Base-by-base conservation (phyloP, 805 yeast species). In the Yamadazyma endophytica region DNA sequence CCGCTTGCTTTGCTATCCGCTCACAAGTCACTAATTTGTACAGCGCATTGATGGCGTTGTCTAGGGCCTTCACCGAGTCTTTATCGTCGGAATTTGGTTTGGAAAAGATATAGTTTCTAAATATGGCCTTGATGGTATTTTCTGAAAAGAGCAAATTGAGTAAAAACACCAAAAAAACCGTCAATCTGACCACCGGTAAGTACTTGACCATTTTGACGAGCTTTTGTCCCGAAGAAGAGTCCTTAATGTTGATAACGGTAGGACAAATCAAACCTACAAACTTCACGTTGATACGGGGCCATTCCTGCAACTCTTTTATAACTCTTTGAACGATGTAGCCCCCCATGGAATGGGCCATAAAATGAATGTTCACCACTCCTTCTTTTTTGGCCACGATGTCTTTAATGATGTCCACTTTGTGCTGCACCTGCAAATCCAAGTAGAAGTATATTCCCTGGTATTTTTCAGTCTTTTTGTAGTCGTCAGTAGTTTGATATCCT, bases 261-360 rank as follows among this genome's bases (percentile, higher is more conserved):
- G 94, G 94, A 32, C 84, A 80, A 13, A 82, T 59, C 31, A 82
- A 58, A 0, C 87, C 86, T 13, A 73, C 63, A 33, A 75, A 66
- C 31, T 50, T 54, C 19, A 75, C 54, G 11, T 29, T 21, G 15
- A 36, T 5, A 4, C 21, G 27, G 14, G 35, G 28, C 4, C 55
- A 39, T 17, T 58, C 42, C 13, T 46, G 39, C 18, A 62, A 29
- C 9, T 40, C 50, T 1, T 37, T 24, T 1, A 73, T 60, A 2
- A 76, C 61, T 26, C 82, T 52, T 50, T 82, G 88, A 3, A 64
- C 51, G 26, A 83, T 59, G 62, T 73, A 83, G 5, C 78, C 66
- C 2, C 94, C 94, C 9, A 82, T 73, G 0, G 90, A 82, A 50
- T 83, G 94, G 13, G 86, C 81, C 43, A 79, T 52, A 14, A 81